A percentile compares a stretch with the other conserved stretches of the same genome.
These are phyloP conservation scores for Stentor coeruleus DNA, from an alignment of 73 alveolate genomes.

Conservation along the genomic window DNA sequence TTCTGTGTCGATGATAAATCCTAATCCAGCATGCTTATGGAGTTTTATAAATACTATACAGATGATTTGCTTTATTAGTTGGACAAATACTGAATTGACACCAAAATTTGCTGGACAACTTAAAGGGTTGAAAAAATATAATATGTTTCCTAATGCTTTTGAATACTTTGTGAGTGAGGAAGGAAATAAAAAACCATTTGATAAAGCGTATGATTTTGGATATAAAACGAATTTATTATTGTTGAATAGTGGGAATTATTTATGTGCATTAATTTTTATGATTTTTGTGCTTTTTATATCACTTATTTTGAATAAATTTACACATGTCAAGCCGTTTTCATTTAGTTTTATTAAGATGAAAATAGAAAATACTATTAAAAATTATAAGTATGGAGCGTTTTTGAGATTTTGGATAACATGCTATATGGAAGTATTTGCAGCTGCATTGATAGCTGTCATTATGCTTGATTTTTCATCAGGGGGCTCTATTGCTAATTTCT, in stretches of 20 bases:
- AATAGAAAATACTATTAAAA: neutral
- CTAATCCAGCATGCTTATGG: neutral
- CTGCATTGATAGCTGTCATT: neutral
- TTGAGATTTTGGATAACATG: constrained; percentile 6
- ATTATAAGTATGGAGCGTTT: neutral
- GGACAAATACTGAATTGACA: neutral
- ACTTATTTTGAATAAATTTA: neutral
- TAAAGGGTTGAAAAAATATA: neutral
- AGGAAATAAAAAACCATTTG: neutral
- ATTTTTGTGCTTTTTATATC: neutral
- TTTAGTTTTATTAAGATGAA: neutral
- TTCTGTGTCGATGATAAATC: neutral
- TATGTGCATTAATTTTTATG: neutral
- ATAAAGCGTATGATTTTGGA: neutral
- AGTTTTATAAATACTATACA: neutral
- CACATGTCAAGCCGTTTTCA: neutral
- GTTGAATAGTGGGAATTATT: neutral
- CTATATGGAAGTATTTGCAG: neutral
- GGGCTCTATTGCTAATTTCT: neutral
- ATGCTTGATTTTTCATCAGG: neutral
- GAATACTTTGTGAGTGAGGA: neutral
- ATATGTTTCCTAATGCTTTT: constrained; percentile 1
- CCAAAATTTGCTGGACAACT: neutral
- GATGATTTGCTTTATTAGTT: neutral
- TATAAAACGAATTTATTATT: neutral